Evolutionary conservation across 176 grass and related monocot genomes (phyloP).

Genomic region (Elymus sibiricus): DNA sequence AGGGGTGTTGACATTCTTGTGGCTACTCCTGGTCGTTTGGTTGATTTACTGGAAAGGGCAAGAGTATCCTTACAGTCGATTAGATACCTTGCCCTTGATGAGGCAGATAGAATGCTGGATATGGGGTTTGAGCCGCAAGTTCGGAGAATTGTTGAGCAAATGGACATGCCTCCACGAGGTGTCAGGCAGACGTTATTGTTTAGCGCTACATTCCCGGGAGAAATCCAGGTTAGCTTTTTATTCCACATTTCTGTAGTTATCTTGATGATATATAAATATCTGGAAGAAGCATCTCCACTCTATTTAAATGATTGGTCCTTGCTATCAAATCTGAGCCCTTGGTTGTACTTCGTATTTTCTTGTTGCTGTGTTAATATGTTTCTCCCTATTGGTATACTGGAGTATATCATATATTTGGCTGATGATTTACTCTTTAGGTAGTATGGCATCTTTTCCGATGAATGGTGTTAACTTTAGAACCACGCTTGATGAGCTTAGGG

Average conservation of each 20-base stretch:
- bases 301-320: neutral
- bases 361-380: neutral
- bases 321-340: neutral
- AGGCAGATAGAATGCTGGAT: conserved; percentile 99
- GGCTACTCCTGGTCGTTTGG: conserved; percentile 92
- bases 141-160: conserved; percentile 94
- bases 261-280: neutral
- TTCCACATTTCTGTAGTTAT: neutral
- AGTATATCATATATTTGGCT: neutral
- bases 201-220: conserved; percentile 88
- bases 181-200: conserved; percentile 88
- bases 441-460: neutral
- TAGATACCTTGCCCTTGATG: conserved; percentile 88
- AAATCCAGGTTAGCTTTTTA: conserved; percentile 78
- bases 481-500: neutral
- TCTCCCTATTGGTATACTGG: neutral
- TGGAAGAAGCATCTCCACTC: neutral
- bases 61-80: conserved; percentile 84
- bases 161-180: conserved; percentile 84
- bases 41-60: conserved; percentile 90
- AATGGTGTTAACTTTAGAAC: neutral
- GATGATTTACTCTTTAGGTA: neutral
- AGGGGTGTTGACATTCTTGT: conserved; percentile 98
- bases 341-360: neutral
- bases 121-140: conserved; percentile 99